Evolutionary conservation across 768 basidiomycete species (phyloP).

Genomic region (Psilocybe azurescens): DNA sequence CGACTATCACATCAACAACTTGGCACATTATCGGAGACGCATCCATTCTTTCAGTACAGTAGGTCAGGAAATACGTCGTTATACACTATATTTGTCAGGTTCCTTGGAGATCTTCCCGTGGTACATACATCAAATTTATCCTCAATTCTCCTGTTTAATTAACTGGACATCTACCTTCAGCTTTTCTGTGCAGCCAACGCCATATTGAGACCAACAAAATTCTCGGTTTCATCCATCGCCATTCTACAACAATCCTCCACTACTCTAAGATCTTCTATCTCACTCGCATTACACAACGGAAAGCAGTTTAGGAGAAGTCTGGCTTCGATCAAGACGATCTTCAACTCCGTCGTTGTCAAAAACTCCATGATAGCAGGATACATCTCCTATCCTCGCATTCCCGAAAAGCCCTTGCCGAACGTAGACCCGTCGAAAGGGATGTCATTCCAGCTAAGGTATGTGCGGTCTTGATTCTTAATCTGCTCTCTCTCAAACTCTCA

Average conservation of each 20-base stretch:
- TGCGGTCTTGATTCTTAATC: no score
- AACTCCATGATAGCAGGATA: constrained; percentile 32
- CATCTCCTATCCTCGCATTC: constrained; percentile 26
- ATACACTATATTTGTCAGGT: constrained; percentile 19
- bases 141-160: no score
- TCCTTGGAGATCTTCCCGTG: constrained; percentile 36
- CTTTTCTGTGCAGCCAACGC: constrained; percentile 41
- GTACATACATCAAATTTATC: constrained; percentile 16
- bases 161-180: constrained; percentile 21
- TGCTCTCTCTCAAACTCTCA: not conserved
- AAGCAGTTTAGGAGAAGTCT: constrained; percentile 30
- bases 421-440: constrained; percentile 8
- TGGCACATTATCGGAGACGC: constrained; percentile 26
- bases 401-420: constrained; percentile 9
- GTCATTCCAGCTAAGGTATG: constrained; percentile 11
- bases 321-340: constrained; percentile 36
- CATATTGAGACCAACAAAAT: constrained; percentile 34
- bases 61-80: constrained; percentile 11
- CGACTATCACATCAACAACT: constrained; percentile 27
- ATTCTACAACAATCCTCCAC: constrained; percentile 43
- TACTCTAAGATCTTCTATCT: constrained; percentile 31
- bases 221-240: constrained; percentile 45
- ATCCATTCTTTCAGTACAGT: constrained; percentile 25
- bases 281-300: constrained; percentile 19
- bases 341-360: constrained; percentile 26